A percentile compares a stretch with the other conserved stretches of the same genome.
phyloP scores from a whole-genome alignment of 371 early-diverging fungal species.

The Mucor circinelloides region DNA sequence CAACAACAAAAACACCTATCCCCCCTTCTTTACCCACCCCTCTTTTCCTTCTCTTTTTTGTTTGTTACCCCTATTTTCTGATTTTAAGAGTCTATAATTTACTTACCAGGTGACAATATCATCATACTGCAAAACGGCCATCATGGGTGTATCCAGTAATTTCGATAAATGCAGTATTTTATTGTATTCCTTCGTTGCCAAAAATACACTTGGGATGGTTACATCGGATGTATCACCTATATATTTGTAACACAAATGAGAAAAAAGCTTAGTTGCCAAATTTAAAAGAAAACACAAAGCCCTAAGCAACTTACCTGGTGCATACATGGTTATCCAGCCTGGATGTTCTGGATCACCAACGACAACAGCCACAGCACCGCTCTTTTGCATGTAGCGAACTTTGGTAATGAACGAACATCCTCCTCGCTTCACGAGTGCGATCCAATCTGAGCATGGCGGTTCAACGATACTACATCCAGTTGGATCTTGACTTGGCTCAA shows the following conservation, averaged over 20 bases:
- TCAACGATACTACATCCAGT: conserved; percentile 37
- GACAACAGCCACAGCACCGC: conserved; percentile 85
- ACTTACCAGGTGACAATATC: conserved; percentile 16
- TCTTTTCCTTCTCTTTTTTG: background rate
- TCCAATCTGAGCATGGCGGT: conserved; percentile 61
- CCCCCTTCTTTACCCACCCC: background rate
- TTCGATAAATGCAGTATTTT: conserved; percentile 44
- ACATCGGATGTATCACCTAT: conserved; percentile 74
- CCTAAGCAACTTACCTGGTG: conserved; percentile 54
- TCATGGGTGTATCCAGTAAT: conserved; percentile 40
- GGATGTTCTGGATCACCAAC: conserved; percentile 77
- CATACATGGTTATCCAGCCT: conserved; percentile 86
- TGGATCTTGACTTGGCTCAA: conserved; percentile 35
- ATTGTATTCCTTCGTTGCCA: conserved; percentile 65
- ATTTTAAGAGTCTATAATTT: background rate
- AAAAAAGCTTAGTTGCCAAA: background rate
- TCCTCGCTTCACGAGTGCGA: conserved; percentile 83
- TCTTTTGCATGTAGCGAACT: conserved; percentile 82
- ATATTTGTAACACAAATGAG: background rate
- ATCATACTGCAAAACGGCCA: conserved; percentile 34
- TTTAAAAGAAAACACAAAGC: background rate
- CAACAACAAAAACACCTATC: background rate
- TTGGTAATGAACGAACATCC: conserved; percentile 86
- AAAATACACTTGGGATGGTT: conserved; percentile 75
- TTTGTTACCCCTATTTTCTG: background rate